These are phyloP conservation scores for Tricharina praecox DNA, from an alignment of 495 filamentous ascomycete genomes.

Conservation along the genomic window DNA sequence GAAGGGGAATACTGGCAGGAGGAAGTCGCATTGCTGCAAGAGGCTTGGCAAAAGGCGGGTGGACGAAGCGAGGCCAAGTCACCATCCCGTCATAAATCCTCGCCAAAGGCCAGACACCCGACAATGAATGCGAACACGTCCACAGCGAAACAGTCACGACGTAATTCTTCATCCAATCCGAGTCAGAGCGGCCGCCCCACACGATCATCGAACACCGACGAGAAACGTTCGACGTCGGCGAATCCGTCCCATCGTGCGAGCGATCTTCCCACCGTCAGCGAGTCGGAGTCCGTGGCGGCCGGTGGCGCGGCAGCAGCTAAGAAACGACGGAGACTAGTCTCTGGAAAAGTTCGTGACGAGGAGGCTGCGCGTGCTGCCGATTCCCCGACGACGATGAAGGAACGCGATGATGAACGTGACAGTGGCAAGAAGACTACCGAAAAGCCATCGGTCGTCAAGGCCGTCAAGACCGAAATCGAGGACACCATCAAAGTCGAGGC, in stretches of 20 bases:
- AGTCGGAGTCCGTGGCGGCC: conserved; percentile 18
- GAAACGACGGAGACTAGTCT: conserved; percentile 21
- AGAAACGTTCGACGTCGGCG: conserved; percentile 15
- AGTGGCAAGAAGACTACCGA: not conserved
- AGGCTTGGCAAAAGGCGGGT: conserved; percentile 48
- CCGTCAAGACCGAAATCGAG: not conserved
- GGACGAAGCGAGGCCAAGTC: conserved; percentile 8
- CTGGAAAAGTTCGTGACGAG: conserved; percentile 22
- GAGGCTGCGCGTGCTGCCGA: conserved; percentile 7
- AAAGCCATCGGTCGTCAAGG: not conserved
- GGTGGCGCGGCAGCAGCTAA: conserved; percentile 13
- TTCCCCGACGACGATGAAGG: not conserved
- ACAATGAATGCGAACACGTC: too few relatives aligned
- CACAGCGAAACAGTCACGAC: not conserved
- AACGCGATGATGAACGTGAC: conserved; percentile 1
- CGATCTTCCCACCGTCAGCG: conserved; percentile 14
- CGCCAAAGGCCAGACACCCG: conserved; percentile 2
- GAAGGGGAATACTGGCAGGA: conserved; percentile 78
- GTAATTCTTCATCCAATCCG: not conserved
- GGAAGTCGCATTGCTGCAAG: conserved; percentile 65
- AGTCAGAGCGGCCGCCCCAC: not conserved
- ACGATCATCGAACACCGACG: not conserved
- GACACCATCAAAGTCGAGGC: not conserved
- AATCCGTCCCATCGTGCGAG: conserved; percentile 17
- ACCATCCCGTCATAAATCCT: conserved; percentile 9